Evolutionary conservation across 106 monocot genomes (phyloP).

Genomic region (Dioscorea dumetorum): DNA sequence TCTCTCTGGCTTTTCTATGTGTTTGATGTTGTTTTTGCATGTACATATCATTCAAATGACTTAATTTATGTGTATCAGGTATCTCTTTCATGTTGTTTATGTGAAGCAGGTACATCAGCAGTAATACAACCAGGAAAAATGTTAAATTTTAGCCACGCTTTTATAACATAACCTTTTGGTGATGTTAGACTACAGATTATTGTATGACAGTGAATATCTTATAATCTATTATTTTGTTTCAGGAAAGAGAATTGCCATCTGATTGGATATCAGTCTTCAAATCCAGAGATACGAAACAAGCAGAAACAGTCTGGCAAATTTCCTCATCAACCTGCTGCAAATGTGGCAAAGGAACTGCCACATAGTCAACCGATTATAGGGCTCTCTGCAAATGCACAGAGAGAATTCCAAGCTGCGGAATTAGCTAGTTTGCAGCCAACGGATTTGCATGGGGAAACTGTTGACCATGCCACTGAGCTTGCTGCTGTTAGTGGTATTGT

Average conservation of each 20-base stretch:
- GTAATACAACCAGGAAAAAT: too few species aligned
- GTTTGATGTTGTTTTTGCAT: too few species aligned
- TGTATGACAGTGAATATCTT: too few species aligned
- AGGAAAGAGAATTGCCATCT: constrained; percentile 31
- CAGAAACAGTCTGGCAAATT: constrained; percentile 11
- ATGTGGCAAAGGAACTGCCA: neutral
- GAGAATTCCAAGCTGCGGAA: constrained; percentile 1
- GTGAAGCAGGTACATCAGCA: too few species aligned
- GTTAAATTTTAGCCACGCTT: too few species aligned
- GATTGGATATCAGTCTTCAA: constrained; percentile 43
- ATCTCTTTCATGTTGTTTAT: too few species aligned
- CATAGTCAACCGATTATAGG: constrained; percentile 3
- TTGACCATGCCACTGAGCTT: neutral
- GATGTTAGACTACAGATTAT: too few species aligned
- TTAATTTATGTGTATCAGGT: too few species aligned
- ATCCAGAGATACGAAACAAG: constrained; percentile 11
- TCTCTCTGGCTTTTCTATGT: too few species aligned
- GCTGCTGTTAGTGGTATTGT: constrained; percentile 5
- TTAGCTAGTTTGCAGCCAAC: neutral
- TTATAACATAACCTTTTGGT: too few species aligned
- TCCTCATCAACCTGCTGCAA: constrained; percentile 4
- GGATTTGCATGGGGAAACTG: neutral
- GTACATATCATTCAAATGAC: too few species aligned
- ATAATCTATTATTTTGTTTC: neutral
- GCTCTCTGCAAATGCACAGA: neutral